Evolutionary conservation across 2,329 filamentous ascomycete genomes (phyloP).

Genomic region (Fusarium protoensiforme): DNA sequence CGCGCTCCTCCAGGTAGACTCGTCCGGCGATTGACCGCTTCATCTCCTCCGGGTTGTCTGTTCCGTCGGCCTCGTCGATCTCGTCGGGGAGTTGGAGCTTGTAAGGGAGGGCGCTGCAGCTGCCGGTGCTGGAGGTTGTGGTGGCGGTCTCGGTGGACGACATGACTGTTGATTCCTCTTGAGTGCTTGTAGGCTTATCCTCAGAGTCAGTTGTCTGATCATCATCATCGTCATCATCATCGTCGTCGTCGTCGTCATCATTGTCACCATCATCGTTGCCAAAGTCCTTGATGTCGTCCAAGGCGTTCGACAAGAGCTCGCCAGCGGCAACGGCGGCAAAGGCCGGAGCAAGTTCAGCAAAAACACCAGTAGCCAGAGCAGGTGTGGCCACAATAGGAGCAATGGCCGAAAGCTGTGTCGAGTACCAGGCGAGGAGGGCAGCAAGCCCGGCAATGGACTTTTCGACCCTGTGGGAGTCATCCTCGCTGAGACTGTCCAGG

Average conservation of each 20-base stretch:
- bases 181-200: background rate
- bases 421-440: conserved; percentile 3
- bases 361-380: background rate
- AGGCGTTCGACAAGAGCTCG: background rate
- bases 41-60: background rate
- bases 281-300: conserved; percentile 8
- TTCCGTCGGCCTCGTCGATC: background rate
- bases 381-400: conserved; percentile 2
- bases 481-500: background rate
- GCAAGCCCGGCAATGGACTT: background rate
- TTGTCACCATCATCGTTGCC: background rate
- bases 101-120: conserved; percentile 8
- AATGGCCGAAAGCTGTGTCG: background rate
- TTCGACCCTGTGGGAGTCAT: conserved; percentile 1
- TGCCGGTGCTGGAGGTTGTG: background rate
- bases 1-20: background rate
- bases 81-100: background rate
- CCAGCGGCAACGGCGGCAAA: conserved; percentile 7
- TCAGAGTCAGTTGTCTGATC: background rate
- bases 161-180: background rate
- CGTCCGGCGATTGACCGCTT: background rate
- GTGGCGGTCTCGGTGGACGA: background rate
- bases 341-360: conserved; percentile 7
- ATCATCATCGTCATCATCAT: conserved; percentile 2
- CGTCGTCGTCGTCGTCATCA: conserved; percentile 4